phyloP scores from a whole-genome alignment of 2,329 filamentous ascomycete genomes.

The Pseudogymnoascus sp. region DNA sequence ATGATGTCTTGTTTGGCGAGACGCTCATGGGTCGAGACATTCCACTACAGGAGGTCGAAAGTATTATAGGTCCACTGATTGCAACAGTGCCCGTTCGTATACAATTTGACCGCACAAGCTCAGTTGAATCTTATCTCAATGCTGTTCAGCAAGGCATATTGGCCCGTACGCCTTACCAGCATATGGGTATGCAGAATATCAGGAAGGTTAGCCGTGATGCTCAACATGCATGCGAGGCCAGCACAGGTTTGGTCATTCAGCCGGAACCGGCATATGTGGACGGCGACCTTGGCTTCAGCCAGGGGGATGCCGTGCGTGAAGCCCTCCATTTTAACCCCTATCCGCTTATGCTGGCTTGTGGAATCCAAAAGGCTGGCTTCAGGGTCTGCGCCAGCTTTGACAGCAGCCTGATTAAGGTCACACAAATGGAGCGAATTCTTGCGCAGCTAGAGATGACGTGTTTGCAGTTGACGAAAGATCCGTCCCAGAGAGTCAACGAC shows the following conservation, averaged over 20 bases:
- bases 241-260: slow-evolving; percentile 20
- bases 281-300: slow-evolving; percentile 31
- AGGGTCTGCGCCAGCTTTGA: slow-evolving; percentile 38
- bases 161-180: slow-evolving; percentile 35
- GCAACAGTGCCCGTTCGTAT: slow-evolving; percentile 37
- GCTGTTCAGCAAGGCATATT: slow-evolving; percentile 39
- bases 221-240: slow-evolving; percentile 18
- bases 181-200: slow-evolving; percentile 23
- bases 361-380: slow-evolving; percentile 35
- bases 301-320: slow-evolving; percentile 27
- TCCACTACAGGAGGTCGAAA: slow-evolving; percentile 32
- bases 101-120: slow-evolving; percentile 23
- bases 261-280: slow-evolving; percentile 30
- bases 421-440: slow-evolving; percentile 33
- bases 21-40: slow-evolving; percentile 36
- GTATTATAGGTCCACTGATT: slow-evolving; percentile 37
- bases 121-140: slow-evolving; percentile 36
- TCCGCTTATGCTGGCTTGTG: slow-evolving; percentile 40
- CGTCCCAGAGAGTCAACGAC: slow-evolving; percentile 24
- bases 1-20: slow-evolving; percentile 37
- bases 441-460: slow-evolving; percentile 29
- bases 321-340: slow-evolving; percentile 38
- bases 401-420: slow-evolving; percentile 27
- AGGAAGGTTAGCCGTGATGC: slow-evolving; percentile 19
- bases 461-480: slow-evolving; percentile 19